Evolutionary conservation across 495 filamentous ascomycete genomes (phyloP).

Genomic region (Penicillium cinerascens): DNA sequence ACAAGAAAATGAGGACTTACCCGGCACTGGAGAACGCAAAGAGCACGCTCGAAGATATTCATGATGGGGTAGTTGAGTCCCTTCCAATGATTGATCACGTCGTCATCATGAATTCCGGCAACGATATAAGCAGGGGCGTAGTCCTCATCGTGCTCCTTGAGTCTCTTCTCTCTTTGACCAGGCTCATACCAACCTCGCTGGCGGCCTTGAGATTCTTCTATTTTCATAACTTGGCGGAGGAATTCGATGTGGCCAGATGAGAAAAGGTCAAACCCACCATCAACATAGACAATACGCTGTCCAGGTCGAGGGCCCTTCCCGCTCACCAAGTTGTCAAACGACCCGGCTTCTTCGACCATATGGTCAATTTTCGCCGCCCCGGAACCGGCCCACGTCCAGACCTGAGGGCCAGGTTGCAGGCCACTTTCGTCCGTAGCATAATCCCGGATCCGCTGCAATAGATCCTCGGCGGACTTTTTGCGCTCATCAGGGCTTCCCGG

Average conservation of each 20-base stretch:
- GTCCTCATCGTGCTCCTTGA: conserved; percentile 59
- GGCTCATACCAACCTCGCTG: conserved; percentile 70
- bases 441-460: conserved; percentile 68
- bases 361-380: conserved; percentile 50
- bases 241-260: conserved; percentile 97
- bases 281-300: conserved; percentile 88
- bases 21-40: conserved; percentile 91
- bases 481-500: conserved; percentile 64
- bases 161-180: conserved; percentile 55
- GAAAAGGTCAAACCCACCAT: conserved; percentile 96
- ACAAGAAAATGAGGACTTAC: conserved; percentile 46
- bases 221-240: conserved; percentile 65
- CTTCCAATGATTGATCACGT: conserved; percentile 92
- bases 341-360: conserved; percentile 48
- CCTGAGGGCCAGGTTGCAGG: conserved; percentile 64
- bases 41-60: conserved; percentile 94
- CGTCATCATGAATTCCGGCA: conserved; percentile 89
- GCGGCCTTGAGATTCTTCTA: conserved; percentile 64
- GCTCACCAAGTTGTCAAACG: conserved; percentile 59
- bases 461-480: conserved; percentile 52
- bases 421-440: conserved; percentile 87
- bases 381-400: conserved; percentile 71
- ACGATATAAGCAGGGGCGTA: conserved; percentile 82
- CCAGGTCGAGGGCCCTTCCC: conserved; percentile 66
- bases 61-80: conserved; percentile 98